phyloP scores from a whole-genome alignment of 2,329 filamentous ascomycete species.

The Alternaria sp. region DNA sequence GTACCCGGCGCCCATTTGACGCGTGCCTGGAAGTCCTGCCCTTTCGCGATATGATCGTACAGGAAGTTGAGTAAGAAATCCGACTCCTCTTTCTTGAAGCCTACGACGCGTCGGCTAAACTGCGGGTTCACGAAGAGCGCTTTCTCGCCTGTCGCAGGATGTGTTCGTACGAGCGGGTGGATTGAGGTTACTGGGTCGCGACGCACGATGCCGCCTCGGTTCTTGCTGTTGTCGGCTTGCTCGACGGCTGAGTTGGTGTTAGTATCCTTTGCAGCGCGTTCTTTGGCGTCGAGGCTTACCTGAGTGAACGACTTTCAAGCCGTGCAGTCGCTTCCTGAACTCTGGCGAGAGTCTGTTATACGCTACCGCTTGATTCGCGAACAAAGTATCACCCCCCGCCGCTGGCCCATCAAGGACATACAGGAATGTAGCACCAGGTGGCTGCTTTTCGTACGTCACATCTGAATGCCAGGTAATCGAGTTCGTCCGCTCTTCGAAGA shows the following conservation, averaged over 20 bases:
- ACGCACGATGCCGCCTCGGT: conserved; percentile 72
- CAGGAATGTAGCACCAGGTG: conserved; percentile 87
- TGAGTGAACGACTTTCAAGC: conserved; percentile 80
- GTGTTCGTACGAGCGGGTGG: conserved; percentile 81
- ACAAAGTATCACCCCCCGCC: conserved; percentile 84
- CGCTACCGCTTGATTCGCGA: conserved; percentile 78
- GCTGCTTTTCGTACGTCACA: conserved; percentile 85
- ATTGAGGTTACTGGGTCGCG: conserved; percentile 76
- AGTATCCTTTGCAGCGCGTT: not conserved
- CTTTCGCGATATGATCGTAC: conserved; percentile 75
- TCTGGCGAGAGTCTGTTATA: conserved; percentile 80
- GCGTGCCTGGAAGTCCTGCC: conserved; percentile 74
- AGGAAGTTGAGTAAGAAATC: conserved; percentile 79
- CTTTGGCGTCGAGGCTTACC: conserved; percentile 52
- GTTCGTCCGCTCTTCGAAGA: conserved; percentile 74
- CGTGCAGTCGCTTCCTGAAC: conserved; percentile 81
- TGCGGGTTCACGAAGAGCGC: conserved; percentile 83
- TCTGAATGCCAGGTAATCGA: conserved; percentile 90
- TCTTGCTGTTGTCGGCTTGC: conserved; percentile 74
- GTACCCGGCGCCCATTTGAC: conserved; percentile 81
- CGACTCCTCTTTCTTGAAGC: conserved; percentile 85
- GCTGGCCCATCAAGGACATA: conserved; percentile 84
- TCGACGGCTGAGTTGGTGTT: conserved; percentile 58
- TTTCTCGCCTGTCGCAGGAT: conserved; percentile 82
- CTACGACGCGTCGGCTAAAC: conserved; percentile 82